Conservation (phyloP, 495 filamentous ascomycete genomes). For the Glutinoglossum americanum region DNA sequence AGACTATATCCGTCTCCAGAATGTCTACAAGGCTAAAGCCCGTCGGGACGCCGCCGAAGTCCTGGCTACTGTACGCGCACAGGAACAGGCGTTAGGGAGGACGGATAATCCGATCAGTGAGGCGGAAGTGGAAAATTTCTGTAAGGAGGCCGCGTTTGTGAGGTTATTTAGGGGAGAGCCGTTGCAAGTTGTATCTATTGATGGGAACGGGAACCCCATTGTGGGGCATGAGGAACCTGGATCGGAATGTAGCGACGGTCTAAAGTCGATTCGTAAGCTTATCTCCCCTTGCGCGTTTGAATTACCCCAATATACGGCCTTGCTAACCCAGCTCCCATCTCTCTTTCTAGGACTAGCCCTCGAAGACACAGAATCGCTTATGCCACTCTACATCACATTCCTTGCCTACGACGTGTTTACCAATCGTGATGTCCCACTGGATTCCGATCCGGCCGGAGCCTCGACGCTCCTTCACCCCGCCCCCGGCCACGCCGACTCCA, state of each 20-base stretch:
- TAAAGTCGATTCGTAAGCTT: neutral
- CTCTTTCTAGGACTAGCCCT: constrained; percentile 13
- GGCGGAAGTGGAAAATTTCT: constrained; percentile 77
- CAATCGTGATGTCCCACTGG: neutral
- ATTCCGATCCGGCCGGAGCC: neutral
- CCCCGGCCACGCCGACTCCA: neutral
- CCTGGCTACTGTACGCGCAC: constrained; percentile 36
- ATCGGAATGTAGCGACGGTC: neutral
- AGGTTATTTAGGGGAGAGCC: constrained; percentile 54
- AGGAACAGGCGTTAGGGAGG: constrained; percentile 30
- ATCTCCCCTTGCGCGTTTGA: neutral
- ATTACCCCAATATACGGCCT: too few relatives aligned
- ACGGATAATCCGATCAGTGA: constrained; percentile 31
- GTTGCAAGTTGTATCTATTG: constrained; percentile 24
- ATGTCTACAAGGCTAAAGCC: constrained; percentile 82
- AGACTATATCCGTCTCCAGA: constrained; percentile 82
- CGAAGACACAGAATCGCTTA: constrained; percentile 31
- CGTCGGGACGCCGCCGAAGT: constrained; percentile 63
- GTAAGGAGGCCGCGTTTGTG: constrained; percentile 86
- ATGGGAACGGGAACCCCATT: constrained; percentile 10
- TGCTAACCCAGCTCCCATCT: constrained; percentile 4
- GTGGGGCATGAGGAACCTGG: constrained; percentile 8
- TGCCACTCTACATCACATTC: constrained; percentile 60
- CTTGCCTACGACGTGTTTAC: constrained; percentile 36
- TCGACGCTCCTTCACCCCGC: neutral